Evolutionary conservation across 306 rosid species (phyloP).

Genomic region (Cercis canadensis): DNA sequence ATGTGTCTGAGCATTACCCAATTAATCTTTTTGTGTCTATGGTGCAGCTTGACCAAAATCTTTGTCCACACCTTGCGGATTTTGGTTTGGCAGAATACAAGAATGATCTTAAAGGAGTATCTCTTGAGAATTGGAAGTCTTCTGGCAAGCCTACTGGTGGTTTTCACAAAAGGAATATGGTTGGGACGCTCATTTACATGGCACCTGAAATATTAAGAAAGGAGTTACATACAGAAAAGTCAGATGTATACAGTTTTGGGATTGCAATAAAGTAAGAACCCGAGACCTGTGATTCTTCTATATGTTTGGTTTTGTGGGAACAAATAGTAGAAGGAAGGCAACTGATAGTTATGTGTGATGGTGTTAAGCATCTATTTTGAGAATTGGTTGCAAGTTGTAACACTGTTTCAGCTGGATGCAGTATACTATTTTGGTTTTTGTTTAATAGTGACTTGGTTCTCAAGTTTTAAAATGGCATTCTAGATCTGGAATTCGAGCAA

Average conservation of each 20-base stretch:
- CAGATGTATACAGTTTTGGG: constrained; percentile 94
- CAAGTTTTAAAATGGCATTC: constrained; percentile 11
- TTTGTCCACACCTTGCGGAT: constrained; percentile 80
- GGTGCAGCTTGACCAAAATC: constrained; percentile 79
- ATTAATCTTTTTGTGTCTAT: constrained; percentile 32
- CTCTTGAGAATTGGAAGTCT: constrained; percentile 83
- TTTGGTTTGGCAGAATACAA: constrained; percentile 91
- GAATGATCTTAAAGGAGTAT: constrained; percentile 65
- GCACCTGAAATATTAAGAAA: constrained; percentile 93
- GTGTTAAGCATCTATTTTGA: constrained; percentile 2
- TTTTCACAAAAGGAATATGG: constrained; percentile 91
- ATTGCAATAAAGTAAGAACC: constrained; percentile 76
- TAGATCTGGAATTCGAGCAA: constrained; percentile 6
- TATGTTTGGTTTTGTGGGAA: constrained; percentile 6
- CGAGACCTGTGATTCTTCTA: constrained; percentile 12
- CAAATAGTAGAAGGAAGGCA: constrained; percentile 13
- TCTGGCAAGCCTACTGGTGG: constrained; percentile 97
- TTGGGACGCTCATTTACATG: constrained; percentile 93
- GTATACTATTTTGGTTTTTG: constrained; percentile 18
- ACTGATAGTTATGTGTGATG: constrained; percentile 12
- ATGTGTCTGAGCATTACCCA: constrained; percentile 15
- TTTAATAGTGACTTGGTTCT: constrained; percentile 4
- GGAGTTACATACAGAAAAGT: constrained; percentile 80
- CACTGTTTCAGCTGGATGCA: constrained; percentile 3
- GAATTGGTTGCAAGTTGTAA: background rate